These are phyloP conservation scores for Angophora floribunda DNA, from an alignment of 345 rosid genomes.

Conservation along the genomic window DNA sequence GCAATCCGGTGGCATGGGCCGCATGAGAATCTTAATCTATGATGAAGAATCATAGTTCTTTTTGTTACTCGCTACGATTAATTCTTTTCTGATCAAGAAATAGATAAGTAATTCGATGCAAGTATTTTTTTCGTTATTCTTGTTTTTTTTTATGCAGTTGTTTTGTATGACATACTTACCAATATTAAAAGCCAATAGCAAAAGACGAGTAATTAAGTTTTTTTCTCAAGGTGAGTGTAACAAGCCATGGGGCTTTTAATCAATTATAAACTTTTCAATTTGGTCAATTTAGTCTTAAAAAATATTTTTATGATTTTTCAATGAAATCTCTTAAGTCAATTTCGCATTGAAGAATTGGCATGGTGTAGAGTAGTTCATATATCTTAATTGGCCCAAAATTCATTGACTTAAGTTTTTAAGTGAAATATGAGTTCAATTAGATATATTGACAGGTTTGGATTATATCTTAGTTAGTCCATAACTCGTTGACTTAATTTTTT, in stretches of 20 bases:
- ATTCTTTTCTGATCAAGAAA: neutral
- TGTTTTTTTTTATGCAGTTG: neutral
- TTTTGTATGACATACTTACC: neutral
- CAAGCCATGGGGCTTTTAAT: neutral
- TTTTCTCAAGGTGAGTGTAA: neutral
- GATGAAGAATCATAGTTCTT: neutral
- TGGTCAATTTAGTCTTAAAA: neutral
- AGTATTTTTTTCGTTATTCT: neutral
- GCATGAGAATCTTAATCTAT: neutral
- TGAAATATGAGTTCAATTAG: too few species aligned
- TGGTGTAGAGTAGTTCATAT: too few species aligned
- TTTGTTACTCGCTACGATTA: neutral
- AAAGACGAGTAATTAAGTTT: neutral
- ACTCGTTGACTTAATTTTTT: too few species aligned
- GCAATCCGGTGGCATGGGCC: neutral
- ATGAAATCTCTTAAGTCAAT: fast-evolving
- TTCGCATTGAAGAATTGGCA: neutral
- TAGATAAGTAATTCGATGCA: neutral
- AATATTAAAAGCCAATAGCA: neutral
- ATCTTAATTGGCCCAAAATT: too few species aligned
- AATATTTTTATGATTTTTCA: neutral
- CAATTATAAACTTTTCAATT: neutral
- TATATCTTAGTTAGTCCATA: too few species aligned
- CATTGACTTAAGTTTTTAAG: too few species aligned
- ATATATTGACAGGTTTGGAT: too few species aligned